Base-by-base conservation (phyloP, 495 filamentous ascomycete genomes). In the Glutinoglossum americanum region DNA sequence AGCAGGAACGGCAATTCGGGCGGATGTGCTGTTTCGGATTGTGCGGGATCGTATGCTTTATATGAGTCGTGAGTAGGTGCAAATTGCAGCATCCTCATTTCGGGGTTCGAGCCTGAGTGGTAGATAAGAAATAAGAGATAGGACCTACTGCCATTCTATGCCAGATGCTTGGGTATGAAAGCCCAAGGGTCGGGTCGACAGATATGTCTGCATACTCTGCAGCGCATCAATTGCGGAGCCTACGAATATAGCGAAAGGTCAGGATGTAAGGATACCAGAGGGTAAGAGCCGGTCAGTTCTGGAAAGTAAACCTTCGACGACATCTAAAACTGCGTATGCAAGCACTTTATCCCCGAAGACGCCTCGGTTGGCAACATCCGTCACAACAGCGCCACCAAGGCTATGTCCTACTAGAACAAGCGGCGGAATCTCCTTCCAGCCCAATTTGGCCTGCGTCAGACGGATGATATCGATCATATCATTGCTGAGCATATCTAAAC, bases 311-410 rank as follows among this genome's bases (percentile, higher is more conserved):
- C 85, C 89, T 71, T 99, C 92, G 33, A 99, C 92, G 10, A 99
- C 88, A 68, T 99, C 92, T 11, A 99, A 70, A 11, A 99, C 89
- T 8, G 81, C 86, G 72, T 90, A 94, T 15, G 87, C 93, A 15
- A 97, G 69, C 5, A 96, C 64, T 27, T 80, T 73, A 28, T 66
- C 67, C 1, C 87, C 85, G 23, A 94, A 68, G 56, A 71, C 69
- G 7, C 79, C 80, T 13, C 70, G 71, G 62, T 75, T 80, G 0
- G 89, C 88, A 26, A 90, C 74, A 61, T 96, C 80, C 3, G 86
- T 90, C 21, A 96, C 84, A 1, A 99, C 87, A 26, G 92, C 89
- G n/a, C 93, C 92, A 32, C 92, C 92, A 0, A 99, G 75, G 49
- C 85, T 92, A 70, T 99, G 92, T n/a, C 92, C 92, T 3, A 99